Evolutionary conservation across 441 rosid species (phyloP).

Genomic region (Erysimum pusillum): DNA sequence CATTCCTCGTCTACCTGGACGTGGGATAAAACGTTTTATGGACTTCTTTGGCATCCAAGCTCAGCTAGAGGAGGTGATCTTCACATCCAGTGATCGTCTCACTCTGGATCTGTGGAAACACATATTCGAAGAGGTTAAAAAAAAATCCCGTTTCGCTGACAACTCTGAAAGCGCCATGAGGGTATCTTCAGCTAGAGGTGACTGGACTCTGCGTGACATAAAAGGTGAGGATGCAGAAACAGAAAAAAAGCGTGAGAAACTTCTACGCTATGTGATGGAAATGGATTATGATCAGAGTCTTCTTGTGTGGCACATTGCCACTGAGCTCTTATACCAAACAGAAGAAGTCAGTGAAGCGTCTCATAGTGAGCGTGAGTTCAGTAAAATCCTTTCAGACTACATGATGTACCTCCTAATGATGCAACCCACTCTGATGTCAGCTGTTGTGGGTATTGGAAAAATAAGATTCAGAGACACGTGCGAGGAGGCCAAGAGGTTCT

Average conservation of each 20-base stretch:
- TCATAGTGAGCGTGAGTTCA: constrained; percentile 38
- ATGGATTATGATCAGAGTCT: constrained; percentile 70
- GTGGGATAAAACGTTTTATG: neutral
- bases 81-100: constrained; percentile 43
- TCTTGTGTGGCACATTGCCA: constrained; percentile 72
- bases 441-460: constrained; percentile 66
- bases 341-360: neutral
- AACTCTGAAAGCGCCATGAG: constrained; percentile 56
- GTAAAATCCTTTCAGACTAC: constrained; percentile 65
- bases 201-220: constrained; percentile 54
- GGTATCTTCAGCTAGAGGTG: constrained; percentile 61
- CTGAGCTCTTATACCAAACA: constrained; percentile 59
- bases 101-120: constrained; percentile 56
- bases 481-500: constrained; percentile 60
- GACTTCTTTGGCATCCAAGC: constrained; percentile 53
- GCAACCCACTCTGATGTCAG: constrained; percentile 64
- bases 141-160: constrained; percentile 50
- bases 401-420: constrained; percentile 65
- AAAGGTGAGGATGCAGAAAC: constrained; percentile 28
- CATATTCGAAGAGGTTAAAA: constrained; percentile 49
- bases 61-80: constrained; percentile 47
- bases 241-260: constrained; percentile 34
- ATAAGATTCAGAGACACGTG: constrained; percentile 65
- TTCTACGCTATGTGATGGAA: constrained; percentile 47
- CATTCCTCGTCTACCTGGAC: neutral